phyloP scores from a whole-genome alignment of 176 grass and related monocot genomes.

The Carex parvula region DNA sequence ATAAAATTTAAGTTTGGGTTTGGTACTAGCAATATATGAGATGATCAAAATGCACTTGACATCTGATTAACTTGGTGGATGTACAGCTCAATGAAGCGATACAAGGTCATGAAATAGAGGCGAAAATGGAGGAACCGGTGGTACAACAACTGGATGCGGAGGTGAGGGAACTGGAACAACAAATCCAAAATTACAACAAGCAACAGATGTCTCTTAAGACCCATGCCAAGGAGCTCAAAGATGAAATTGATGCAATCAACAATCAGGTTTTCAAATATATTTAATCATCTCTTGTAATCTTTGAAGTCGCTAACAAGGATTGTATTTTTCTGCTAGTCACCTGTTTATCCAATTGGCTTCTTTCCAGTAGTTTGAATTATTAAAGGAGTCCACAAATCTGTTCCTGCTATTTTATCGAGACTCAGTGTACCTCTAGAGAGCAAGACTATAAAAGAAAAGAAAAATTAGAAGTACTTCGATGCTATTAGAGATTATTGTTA shows the following conservation, averaged over 20 bases:
- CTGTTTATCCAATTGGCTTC: background rate
- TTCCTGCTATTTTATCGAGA: background rate
- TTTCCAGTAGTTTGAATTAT: background rate
- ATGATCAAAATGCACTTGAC: conserved; percentile 1
- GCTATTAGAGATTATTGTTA: background rate
- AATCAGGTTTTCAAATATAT: conserved; percentile 26
- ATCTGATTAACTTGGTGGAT: background rate
- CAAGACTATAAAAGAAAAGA: background rate
- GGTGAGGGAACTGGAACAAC: conserved; percentile 45
- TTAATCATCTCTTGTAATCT: background rate
- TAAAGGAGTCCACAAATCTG: background rate
- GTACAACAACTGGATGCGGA: conserved; percentile 45
- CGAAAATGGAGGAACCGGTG: conserved; percentile 47
- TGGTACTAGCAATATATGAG: background rate
- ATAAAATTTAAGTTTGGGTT: background rate
- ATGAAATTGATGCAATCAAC: conserved; percentile 25
- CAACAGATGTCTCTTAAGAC: conserved; percentile 46
- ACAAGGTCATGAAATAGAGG: conserved; percentile 40
- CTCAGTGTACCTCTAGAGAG: background rate
- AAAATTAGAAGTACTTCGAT: background rate
- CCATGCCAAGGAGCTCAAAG: conserved; percentile 41
- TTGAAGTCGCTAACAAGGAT: background rate
- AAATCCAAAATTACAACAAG: conserved; percentile 59
- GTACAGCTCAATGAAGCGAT: conserved; percentile 51
- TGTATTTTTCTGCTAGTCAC: background rate